Evolutionary conservation across 179 eudicot genomes (phyloP).

Genomic region (Beta macrorhiza): DNA sequence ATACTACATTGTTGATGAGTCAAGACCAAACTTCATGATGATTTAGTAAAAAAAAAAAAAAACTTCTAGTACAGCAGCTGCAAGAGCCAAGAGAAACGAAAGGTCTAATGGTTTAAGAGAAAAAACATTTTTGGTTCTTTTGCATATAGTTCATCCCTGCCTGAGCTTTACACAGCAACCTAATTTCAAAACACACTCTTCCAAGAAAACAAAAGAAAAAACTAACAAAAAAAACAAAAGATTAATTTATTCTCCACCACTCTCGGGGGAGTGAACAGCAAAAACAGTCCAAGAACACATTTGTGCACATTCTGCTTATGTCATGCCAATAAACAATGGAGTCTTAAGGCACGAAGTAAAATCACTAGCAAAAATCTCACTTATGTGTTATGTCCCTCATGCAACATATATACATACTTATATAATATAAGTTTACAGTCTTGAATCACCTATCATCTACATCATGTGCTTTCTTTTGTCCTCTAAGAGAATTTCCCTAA

Average conservation of each 20-base stretch:
- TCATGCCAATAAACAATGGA: not conserved
- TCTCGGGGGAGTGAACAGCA: not conserved
- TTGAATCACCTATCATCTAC: not conserved
- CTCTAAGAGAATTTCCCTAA: not conserved
- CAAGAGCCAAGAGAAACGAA: not conserved
- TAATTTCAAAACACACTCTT: not conserved
- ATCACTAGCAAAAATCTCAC: not conserved
- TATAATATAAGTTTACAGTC: no score
- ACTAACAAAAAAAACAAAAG: not conserved
- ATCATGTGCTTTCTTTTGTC: slow-evolving; percentile 3
- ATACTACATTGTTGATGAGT: not conserved
- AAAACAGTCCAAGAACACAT: not conserved
- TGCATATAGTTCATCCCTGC: not conserved
- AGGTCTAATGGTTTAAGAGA: not conserved
- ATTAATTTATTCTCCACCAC: not conserved
- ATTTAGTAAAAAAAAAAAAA: not conserved
- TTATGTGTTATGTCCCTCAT: not conserved
- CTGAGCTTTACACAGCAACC: not conserved
- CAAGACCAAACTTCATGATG: not conserved
- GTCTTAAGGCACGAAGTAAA: not conserved
- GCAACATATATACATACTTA: not conserved
- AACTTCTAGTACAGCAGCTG: no score
- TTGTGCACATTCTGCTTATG: not conserved
- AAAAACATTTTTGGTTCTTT: not conserved
- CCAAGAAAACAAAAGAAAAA: not conserved